phyloP scores from a whole-genome alignment of 257 asterid genomes.

The Avicennia marina region DNA sequence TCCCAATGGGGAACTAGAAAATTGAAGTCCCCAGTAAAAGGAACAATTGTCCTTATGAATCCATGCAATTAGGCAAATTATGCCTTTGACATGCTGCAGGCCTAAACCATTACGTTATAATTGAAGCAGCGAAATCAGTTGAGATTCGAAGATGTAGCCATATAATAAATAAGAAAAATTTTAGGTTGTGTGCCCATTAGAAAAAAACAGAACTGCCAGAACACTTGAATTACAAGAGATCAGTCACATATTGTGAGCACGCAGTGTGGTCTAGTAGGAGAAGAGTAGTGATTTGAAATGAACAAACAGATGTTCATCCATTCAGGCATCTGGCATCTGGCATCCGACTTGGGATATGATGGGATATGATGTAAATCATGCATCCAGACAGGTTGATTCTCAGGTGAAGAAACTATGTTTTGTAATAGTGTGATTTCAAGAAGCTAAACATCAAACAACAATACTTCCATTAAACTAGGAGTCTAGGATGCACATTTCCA shows the following conservation, averaged over 20 bases:
- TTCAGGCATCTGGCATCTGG: too few relatives aligned
- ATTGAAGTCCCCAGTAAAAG: not conserved
- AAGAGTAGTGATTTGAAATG: not conserved
- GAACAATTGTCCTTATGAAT: not conserved
- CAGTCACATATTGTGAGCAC: too few relatives aligned
- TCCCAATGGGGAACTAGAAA: not conserved
- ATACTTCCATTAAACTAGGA: slow-evolving; percentile 8
- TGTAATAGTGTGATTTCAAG: too few relatives aligned
- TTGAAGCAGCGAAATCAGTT: not conserved
- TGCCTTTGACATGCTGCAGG: not conserved
- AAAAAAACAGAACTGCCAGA: too few relatives aligned
- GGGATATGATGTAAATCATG: not conserved
- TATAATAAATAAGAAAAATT: not conserved
- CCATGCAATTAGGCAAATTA: not conserved
- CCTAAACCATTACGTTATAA: not conserved
- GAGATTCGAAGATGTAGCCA: not conserved
- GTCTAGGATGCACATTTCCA: not conserved
- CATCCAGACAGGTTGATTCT: not conserved
- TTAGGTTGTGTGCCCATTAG: not conserved
- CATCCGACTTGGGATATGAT: too few relatives aligned
- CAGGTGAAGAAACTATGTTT: not conserved
- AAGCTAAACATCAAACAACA: slow-evolving; percentile 10
- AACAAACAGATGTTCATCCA: not conserved
- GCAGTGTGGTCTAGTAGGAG: not conserved
- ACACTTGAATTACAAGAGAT: too few relatives aligned